Conservation (phyloP, 2,329 filamentous ascomycete genomes). For the Colletotrichum sp. region DNA sequence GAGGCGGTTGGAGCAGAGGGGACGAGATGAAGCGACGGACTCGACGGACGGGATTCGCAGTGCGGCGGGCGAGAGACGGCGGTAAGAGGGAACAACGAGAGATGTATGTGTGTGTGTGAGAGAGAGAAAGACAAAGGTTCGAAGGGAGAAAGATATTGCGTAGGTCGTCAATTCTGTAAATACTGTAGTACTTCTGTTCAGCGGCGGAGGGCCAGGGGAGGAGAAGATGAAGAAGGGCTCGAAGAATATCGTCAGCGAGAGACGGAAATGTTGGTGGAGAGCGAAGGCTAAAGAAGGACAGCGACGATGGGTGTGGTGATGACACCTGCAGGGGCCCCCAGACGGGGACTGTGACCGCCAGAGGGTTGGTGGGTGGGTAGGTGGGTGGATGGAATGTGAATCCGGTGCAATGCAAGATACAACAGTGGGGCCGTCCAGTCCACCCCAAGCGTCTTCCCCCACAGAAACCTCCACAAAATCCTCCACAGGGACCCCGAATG, state of each 20-base stretch:
- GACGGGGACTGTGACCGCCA: neutral
- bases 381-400: neutral
- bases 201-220: neutral
- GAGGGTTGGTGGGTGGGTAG: neutral
- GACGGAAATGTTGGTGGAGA: neutral
- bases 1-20: neutral
- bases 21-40: conserved; percentile 13
- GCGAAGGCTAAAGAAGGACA: neutral
- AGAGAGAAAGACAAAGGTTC: neutral
- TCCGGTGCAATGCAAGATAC: neutral
- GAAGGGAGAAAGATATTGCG: neutral
- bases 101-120: neutral
- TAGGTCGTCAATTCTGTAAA: neutral
- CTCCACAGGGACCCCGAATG: neutral
- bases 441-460: neutral
- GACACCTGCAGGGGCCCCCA: conserved; percentile 10
- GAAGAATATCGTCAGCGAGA: neutral
- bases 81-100: neutral
- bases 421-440: neutral
- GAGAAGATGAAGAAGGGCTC: neutral
- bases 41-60: neutral
- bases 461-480: neutral
- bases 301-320: neutral
- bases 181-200: neutral
- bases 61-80: neutral